These are phyloP conservation scores for Mucor circinelloides DNA, from an alignment of 371 early-diverging fungal species.

Conservation along the genomic window DNA sequence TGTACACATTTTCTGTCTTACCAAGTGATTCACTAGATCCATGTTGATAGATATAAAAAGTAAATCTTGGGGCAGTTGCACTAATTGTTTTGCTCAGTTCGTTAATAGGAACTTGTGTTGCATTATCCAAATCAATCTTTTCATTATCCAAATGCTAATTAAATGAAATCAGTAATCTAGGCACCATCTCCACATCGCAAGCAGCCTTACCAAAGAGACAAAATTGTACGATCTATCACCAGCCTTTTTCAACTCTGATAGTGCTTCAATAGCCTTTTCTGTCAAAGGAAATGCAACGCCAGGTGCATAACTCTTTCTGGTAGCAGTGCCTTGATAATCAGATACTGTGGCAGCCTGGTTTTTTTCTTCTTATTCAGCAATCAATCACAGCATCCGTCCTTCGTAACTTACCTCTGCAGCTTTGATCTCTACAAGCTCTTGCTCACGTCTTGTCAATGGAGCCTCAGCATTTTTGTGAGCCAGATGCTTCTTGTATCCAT, in stretches of 20 bases:
- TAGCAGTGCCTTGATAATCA: conserved; percentile 55
- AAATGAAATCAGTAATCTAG: neutral
- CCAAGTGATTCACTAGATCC: conserved; percentile 49
- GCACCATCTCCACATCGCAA: neutral
- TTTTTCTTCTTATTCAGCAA: too few relatives aligned
- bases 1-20: conserved; percentile 23
- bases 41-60: conserved; percentile 63
- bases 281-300: conserved; percentile 64
- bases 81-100: conserved; percentile 52
- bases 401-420: conserved; percentile 67
- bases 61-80: conserved; percentile 65
- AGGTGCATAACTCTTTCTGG: conserved; percentile 64
- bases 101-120: conserved; percentile 39
- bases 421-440: conserved; percentile 70
- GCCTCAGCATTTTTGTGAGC: conserved; percentile 73
- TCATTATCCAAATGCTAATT: conserved; percentile 53
- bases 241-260: conserved; percentile 45
- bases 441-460: conserved; percentile 84
- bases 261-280: conserved; percentile 57
- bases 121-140: conserved; percentile 55
- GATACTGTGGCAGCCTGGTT: conserved; percentile 49
- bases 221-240: conserved; percentile 51
- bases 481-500: conserved; percentile 77
- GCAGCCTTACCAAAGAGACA: conserved; percentile 62
- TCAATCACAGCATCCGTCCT: too few relatives aligned